phyloP scores from a whole-genome alignment of 257 asterid genomes.

The Verbena officinalis region DNA sequence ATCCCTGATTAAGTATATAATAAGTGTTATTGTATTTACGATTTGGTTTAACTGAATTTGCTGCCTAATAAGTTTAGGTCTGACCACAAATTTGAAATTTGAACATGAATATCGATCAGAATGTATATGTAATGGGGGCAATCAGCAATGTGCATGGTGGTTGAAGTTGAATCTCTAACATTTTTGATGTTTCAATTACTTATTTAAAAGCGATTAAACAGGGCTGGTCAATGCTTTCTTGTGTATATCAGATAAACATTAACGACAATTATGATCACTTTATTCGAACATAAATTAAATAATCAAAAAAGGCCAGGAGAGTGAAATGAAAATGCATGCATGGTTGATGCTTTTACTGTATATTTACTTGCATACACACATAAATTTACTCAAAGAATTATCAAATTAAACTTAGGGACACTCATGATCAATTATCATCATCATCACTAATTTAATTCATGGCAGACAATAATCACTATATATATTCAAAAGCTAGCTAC shows the following conservation, averaged over 20 bases:
- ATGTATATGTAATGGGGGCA: too few species aligned
- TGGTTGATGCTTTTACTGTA: too few species aligned
- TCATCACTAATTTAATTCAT: conserved; percentile 22
- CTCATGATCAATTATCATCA: conserved; percentile 3
- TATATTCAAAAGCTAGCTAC: conserved; percentile 18
- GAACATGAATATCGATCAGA: too few species aligned
- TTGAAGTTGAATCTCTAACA: background rate
- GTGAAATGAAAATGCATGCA: too few species aligned
- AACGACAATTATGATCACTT: background rate
- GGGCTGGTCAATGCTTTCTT: background rate
- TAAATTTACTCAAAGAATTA: background rate
- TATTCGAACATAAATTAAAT: background rate
- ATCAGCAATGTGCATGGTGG: background rate
- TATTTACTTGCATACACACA: too few species aligned
- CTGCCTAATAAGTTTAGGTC: background rate
- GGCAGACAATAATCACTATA: conserved; percentile 40
- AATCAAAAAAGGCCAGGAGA: too few species aligned
- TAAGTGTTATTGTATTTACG: too few species aligned
- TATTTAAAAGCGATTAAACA: background rate
- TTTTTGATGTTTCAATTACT: background rate
- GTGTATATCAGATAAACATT: background rate
- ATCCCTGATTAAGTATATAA: too few species aligned
- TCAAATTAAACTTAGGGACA: background rate
- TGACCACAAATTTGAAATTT: background rate
- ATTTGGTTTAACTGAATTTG: too few species aligned